Conservation (phyloP, 1,139 yeast species). For the Zygosaccharomyces pseudobailii region DNA sequence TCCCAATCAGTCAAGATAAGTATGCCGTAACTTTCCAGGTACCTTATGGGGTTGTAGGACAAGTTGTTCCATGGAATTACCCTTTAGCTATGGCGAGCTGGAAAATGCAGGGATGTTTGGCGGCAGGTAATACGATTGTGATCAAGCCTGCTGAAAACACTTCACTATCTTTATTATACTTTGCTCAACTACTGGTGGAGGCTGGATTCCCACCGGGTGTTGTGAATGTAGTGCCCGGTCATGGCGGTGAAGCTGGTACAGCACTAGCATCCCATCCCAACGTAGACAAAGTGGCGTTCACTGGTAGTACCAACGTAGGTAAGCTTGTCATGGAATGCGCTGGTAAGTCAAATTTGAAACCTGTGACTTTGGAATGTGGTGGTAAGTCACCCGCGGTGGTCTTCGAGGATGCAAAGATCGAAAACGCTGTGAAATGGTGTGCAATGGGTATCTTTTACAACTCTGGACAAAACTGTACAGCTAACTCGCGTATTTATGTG, state of each 20-base stretch:
- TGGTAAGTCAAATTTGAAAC: conserved; percentile 61
- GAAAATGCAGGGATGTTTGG: conserved; percentile 67
- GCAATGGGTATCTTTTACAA: conserved; percentile 79
- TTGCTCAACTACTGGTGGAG: conserved; percentile 50
- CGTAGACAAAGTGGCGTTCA: conserved; percentile 64
- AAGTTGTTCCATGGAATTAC: conserved; percentile 73
- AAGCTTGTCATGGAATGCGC: conserved; percentile 47
- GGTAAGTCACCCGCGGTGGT: conserved; percentile 78
- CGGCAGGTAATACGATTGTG: conserved; percentile 64
- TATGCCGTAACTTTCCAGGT: conserved; percentile 76
- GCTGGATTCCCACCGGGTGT: conserved; percentile 76
- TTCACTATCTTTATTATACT: conserved; percentile 54
- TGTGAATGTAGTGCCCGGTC: conserved; percentile 55
- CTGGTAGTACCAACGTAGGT: conserved; percentile 61
- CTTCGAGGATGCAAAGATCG: conserved; percentile 71
- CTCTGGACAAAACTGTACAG: conserved; percentile 89
- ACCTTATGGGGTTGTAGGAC: conserved; percentile 78
- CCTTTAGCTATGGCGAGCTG: conserved; percentile 67
- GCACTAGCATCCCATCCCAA: conserved; percentile 53
- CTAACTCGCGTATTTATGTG: conserved; percentile 78
- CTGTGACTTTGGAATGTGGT: conserved; percentile 86
- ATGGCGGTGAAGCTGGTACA: conserved; percentile 52
- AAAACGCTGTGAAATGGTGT: conserved; percentile 79
- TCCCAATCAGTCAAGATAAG: conserved; percentile 58
- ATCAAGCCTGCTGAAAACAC: conserved; percentile 66